phyloP scores from a whole-genome alignment of 495 filamentous ascomycete genomes.

The Lepidopterella palustris region DNA sequence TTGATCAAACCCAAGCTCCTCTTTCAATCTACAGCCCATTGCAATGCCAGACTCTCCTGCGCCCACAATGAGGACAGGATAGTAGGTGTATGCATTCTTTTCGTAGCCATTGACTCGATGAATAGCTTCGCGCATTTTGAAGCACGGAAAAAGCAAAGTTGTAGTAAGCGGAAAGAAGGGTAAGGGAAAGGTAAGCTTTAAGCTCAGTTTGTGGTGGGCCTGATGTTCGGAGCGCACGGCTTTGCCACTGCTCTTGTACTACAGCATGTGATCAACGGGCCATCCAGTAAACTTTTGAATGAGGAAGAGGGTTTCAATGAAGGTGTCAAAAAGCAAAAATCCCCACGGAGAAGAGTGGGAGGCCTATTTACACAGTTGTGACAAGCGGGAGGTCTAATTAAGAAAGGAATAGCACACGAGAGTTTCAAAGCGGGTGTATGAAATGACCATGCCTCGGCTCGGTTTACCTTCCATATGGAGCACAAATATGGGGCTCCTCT shows the following conservation, averaged over 20 bases:
- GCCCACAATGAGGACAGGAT: constrained; percentile 49
- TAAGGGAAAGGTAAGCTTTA: no score
- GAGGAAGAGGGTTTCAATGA: no score
- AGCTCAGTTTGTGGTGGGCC: no score
- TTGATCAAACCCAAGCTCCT: constrained; percentile 54
- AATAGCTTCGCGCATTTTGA: constrained; percentile 34
- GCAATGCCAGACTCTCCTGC: constrained; percentile 63
- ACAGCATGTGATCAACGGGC: no score
- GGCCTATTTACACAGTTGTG: background rate
- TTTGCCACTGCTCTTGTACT: no score
- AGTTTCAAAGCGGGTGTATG: no score
- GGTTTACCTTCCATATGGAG: background rate
- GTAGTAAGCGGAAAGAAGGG: background rate
- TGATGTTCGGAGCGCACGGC: no score
- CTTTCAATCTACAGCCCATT: constrained; percentile 56
- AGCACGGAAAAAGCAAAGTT: background rate
- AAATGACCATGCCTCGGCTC: background rate
- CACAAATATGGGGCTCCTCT: no score
- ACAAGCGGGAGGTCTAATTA: background rate
- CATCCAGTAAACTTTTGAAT: no score
- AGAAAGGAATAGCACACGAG: background rate
- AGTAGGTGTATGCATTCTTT: constrained; percentile 49
- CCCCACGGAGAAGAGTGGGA: no score
- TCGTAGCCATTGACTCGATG: constrained; percentile 44
- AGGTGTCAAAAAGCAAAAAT: no score